These are phyloP conservation scores for Melanomma pulvis-pyrius DNA, from an alignment of 495 filamentous ascomycete species.

Conservation along the genomic window DNA sequence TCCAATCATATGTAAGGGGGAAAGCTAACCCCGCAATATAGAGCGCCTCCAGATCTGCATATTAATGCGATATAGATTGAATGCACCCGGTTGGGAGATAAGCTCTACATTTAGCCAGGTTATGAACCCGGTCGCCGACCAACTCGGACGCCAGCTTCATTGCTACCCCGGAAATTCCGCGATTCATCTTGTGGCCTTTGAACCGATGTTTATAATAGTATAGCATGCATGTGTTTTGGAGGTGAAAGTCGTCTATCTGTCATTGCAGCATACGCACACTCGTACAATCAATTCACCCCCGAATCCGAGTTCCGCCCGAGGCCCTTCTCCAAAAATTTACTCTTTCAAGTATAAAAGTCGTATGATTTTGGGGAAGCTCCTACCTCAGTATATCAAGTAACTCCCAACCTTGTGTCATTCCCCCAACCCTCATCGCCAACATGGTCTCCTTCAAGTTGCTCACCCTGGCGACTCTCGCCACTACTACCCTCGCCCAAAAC, in stretches of 20 bases:
- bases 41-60: background rate
- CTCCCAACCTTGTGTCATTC: background rate
- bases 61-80: background rate
- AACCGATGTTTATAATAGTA: background rate
- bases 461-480: constrained; percentile 16
- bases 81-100: background rate
- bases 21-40: constrained; percentile 1
- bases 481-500: constrained; percentile 28
- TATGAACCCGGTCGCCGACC: constrained; percentile 1
- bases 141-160: background rate
- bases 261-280: background rate
- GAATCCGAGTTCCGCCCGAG: background rate
- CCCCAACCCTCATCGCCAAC: background rate
- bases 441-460: constrained; percentile 34
- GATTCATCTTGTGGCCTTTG: background rate
- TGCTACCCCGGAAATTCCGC: background rate
- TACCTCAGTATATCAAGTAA: background rate
- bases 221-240: background rate
- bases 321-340: background rate
- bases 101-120: constrained; percentile 6
- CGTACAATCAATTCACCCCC: background rate
- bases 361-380: background rate
- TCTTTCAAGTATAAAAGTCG: background rate
- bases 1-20: background rate
- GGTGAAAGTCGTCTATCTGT: background rate